Conservation (phyloP, 805 yeast species). For the Trichomonascus vanleenenianus region DNA sequence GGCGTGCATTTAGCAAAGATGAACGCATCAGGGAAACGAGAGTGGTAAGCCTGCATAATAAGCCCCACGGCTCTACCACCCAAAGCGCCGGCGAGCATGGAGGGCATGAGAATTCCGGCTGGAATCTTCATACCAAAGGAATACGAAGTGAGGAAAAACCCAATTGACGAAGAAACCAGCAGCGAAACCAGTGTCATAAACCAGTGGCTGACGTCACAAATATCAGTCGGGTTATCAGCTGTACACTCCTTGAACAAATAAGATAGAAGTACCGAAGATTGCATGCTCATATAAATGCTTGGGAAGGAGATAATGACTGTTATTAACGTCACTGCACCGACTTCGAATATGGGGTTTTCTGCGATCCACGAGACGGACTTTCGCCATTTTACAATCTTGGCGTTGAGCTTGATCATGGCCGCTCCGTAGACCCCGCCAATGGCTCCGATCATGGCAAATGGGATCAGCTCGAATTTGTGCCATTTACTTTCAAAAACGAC, state of each 20-base stretch:
- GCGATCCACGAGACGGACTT: constrained; percentile 2
- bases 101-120: constrained; percentile 96
- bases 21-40: constrained; percentile 29
- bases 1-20: constrained; percentile 36
- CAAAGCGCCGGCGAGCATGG: constrained; percentile 94
- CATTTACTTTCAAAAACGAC: constrained; percentile 64
- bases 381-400: constrained; percentile 32
- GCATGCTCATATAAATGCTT: constrained; percentile 43
- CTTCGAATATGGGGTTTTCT: constrained; percentile 38
- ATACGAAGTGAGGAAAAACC: constrained; percentile 54
- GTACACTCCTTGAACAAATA: constrained; percentile 63
- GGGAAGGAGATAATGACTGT: constrained; percentile 55
- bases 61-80: constrained; percentile 86
- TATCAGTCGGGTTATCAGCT: constrained; percentile 22
- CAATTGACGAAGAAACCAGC: constrained; percentile 38
- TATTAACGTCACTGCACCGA: constrained; percentile 38
- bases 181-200: constrained; percentile 23
- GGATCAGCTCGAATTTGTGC: constrained; percentile 62
- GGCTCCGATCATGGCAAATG: constrained; percentile 64
- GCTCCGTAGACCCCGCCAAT: constrained; percentile 65
- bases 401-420: constrained; percentile 41
- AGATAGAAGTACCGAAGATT: constrained; percentile 50
- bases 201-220: constrained; percentile 21
- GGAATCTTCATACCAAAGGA: constrained; percentile 71
- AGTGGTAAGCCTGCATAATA: constrained; percentile 45